These are phyloP conservation scores for Trichophyton benhamiae DNA, from an alignment of 2,329 filamentous ascomycete species.

Conservation along the genomic window DNA sequence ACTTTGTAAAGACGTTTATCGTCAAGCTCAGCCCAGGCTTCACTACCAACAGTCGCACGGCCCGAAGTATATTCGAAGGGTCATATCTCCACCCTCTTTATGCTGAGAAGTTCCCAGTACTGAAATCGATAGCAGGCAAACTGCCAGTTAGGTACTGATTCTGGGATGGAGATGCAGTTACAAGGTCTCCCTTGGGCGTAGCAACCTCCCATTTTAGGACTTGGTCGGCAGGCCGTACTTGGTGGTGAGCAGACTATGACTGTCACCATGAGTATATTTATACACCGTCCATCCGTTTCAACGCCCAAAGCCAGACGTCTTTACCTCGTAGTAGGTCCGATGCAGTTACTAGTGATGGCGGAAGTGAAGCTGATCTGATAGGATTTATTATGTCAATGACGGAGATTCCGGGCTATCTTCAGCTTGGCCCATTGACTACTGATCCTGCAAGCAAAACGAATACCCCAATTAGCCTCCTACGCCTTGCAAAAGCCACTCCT, in stretches of 20 bases:
- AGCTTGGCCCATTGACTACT: too few species aligned
- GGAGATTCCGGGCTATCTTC: too few species aligned
- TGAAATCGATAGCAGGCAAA: slow-evolving; percentile 29
- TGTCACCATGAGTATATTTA: slow-evolving; percentile 38
- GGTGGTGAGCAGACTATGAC: slow-evolving; percentile 43
- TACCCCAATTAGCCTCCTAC: not conserved
- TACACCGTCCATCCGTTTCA: too few species aligned
- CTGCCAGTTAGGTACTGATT: slow-evolving; percentile 36
- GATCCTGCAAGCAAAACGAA: not conserved
- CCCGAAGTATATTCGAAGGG: slow-evolving; percentile 35
- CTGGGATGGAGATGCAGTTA: slow-evolving; percentile 30
- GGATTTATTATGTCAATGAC: too few species aligned
- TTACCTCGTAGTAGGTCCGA: too few species aligned
- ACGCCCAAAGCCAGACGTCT: too few species aligned
- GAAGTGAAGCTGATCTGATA: too few species aligned
- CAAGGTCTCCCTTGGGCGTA: slow-evolving; percentile 33
- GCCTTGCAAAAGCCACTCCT: not conserved
- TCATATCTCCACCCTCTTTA: slow-evolving; percentile 32
- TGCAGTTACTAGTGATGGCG: slow-evolving; percentile 33
- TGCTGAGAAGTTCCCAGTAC: slow-evolving; percentile 22
- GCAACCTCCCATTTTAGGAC: slow-evolving; percentile 39
- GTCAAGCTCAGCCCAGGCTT: slow-evolving; percentile 18
- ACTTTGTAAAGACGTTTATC: not conserved
- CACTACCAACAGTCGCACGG: slow-evolving; percentile 39
- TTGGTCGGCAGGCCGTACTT: slow-evolving; percentile 41